phyloP scores from a whole-genome alignment of 768 basidiomycete genomes.

The Agrocybe pediades region DNA sequence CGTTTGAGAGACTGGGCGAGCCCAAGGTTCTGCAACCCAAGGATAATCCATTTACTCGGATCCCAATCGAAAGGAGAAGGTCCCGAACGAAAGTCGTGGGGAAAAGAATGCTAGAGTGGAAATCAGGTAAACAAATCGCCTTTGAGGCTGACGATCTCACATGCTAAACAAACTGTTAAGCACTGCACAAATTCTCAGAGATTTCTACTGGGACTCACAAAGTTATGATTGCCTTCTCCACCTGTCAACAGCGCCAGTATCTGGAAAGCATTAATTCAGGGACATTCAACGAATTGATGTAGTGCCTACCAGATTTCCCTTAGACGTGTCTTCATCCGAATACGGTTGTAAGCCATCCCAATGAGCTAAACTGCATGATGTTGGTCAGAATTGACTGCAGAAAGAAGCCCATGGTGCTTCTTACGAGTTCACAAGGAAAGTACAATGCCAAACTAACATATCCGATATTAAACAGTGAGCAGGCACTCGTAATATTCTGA shows the following conservation, averaged over 20 bases:
- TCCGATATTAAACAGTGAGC: neutral
- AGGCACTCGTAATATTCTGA: neutral
- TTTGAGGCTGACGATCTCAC: conserved; percentile 23
- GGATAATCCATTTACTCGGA: conserved; percentile 80
- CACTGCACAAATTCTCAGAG: neutral
- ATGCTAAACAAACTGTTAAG: conserved; percentile 34
- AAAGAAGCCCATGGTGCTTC: conserved; percentile 17
- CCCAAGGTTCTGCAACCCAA: conserved; percentile 48
- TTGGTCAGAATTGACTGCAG: neutral
- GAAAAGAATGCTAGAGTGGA: conserved; percentile 64
- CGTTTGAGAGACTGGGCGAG: conserved; percentile 49
- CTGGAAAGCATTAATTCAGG: conserved; percentile 30
- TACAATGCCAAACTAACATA: conserved; percentile 68
- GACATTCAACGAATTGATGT: neutral
- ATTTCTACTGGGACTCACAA: conserved; percentile 41
- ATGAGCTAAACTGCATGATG: conserved; percentile 59
- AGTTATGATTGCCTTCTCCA: conserved; percentile 82
- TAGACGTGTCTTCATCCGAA: conserved; percentile 77
- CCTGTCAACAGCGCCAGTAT: conserved; percentile 68
- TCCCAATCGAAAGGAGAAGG: conserved; percentile 69
- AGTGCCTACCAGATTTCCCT: conserved; percentile 62
- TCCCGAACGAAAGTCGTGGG: conserved; percentile 76
- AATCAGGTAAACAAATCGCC: neutral
- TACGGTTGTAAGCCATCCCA: conserved; percentile 83
- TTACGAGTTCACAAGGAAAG: conserved; percentile 72